Conservation (phyloP, 331 rosid species). For the Arachis monticola region DNA sequence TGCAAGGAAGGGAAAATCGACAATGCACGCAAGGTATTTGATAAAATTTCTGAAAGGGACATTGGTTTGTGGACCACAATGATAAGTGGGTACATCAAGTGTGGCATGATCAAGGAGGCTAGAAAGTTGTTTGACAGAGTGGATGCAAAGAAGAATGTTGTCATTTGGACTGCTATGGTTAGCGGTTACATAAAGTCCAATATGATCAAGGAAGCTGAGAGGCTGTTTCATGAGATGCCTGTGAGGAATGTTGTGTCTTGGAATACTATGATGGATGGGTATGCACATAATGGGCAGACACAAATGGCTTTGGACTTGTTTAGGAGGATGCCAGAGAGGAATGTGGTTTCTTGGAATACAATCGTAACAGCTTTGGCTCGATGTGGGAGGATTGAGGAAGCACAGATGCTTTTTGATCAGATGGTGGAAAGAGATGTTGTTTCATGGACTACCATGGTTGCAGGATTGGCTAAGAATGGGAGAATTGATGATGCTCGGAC, state of each 20-base stretch:
- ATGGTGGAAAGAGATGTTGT: constrained; percentile 54
- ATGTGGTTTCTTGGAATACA: constrained; percentile 54
- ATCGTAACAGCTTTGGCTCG: constrained; percentile 46
- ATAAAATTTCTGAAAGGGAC: constrained; percentile 44
- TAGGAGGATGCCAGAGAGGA: constrained; percentile 50
- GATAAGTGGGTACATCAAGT: constrained; percentile 46
- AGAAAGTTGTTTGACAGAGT: constrained; percentile 50
- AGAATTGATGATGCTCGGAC: constrained; percentile 50
- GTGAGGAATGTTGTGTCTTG: constrained; percentile 53
- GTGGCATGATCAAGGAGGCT: constrained; percentile 53
- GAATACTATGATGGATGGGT: constrained; percentile 58
- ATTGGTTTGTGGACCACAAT: constrained; percentile 50
- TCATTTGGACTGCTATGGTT: constrained; percentile 53
- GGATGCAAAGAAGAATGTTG: constrained; percentile 45
- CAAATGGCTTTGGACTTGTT: constrained; percentile 48
- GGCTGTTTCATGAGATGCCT: constrained; percentile 51
- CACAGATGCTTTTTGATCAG: constrained; percentile 37
- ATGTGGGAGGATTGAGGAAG: constrained; percentile 50
- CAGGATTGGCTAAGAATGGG: constrained; percentile 45
- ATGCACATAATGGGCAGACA: constrained; percentile 39
- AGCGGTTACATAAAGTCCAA: constrained; percentile 45
- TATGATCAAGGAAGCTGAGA: constrained; percentile 50
- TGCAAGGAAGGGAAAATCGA: constrained; percentile 41
- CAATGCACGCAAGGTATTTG: constrained; percentile 50
- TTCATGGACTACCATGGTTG: constrained; percentile 58